A percentile compares a stretch with the other conserved stretches of the same genome.
phyloP scores from a whole-genome alignment of 495 filamentous ascomycete species.

The Pseudotulostoma volvatum region DNA sequence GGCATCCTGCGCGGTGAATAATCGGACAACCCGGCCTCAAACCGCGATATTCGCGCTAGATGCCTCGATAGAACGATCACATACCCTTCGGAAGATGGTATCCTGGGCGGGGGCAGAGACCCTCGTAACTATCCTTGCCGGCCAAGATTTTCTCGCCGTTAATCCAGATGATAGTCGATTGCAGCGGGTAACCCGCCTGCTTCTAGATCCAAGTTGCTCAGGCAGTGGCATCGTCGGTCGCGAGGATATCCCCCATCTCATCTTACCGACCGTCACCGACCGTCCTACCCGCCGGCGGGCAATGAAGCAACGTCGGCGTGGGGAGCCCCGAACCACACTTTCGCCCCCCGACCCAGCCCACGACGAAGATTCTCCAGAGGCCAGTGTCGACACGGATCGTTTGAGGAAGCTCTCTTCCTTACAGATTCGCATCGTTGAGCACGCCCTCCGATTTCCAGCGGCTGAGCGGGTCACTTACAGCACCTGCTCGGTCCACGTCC shows the following conservation, averaged over 20 bases:
- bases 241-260: conserved; percentile 51
- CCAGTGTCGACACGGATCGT: conserved; percentile 26
- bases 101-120: conserved; percentile 49
- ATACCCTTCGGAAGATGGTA: conserved; percentile 70
- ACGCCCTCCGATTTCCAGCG: conserved; percentile 69
- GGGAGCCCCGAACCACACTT: not conserved
- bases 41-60: conserved; percentile 27
- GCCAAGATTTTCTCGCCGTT: conserved; percentile 63
- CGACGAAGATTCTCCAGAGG: conserved; percentile 4
- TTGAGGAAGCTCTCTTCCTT: conserved; percentile 58
- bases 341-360: conserved; percentile 6
- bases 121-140: conserved; percentile 46
- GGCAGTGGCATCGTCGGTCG: conserved; percentile 87
- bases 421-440: conserved; percentile 59
- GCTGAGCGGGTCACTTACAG: conserved; percentile 71
- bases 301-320: conserved; percentile 18
- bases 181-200: conserved; percentile 46
- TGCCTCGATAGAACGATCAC: conserved; percentile 35
- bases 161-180: conserved; percentile 41
- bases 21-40: conserved; percentile 8
- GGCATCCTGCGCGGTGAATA: conserved; percentile 1
- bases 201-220: conserved; percentile 87
- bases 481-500: conserved; percentile 73
- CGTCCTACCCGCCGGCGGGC: conserved; percentile 1
- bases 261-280: conserved; percentile 21